Base-by-base conservation (phyloP, 2,329 filamentous ascomycete species). In the Xylariales sp. region DNA sequence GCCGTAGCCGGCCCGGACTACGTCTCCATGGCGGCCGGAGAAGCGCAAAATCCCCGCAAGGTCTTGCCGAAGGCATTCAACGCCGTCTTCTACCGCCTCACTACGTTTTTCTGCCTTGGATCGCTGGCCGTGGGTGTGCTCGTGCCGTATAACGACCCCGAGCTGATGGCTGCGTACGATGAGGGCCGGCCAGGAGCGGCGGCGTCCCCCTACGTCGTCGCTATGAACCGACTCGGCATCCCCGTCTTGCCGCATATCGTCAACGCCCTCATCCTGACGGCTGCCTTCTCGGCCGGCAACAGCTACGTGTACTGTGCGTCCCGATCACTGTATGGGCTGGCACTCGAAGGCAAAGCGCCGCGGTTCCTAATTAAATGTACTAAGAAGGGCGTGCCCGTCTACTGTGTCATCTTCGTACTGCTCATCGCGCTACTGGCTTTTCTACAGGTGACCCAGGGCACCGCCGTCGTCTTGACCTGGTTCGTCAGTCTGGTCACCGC, bases 81-180 rank as follows among this genome's bases (percentile, higher is more conserved):
- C 68, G 89, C 90, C 56, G 91, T 94, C 1, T 94, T 94, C 78
- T 94, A 92, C 78, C 90, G 93, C 39, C 82, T 95, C 39, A 90
- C 90, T 0, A 81, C 87, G 1, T 94, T 95, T 78, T 94, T 94
- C 80, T 86, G 93, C 46, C 85, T 93, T 1, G 92, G 92, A 1
- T 89, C 91, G 0, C 83, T 96, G 1, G 88, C 87, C 23, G 89
- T 93, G 4, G 91, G 91, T 8, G 90, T 93, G 57, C 77, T 93
- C 28, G 88, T 94, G 45, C 86, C 92, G 1, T 90, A 91, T 77
- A 84, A 93, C 67, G 90, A 93, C 72, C 72, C 81, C 1, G 86
- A 87, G 49, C 80, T 94, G 73, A 84, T 80, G 1, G 84, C 82
- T 5, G 90, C 89, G 0, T 92, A 91, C 73, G 79, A 80, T 0